Evolutionary conservation across 495 filamentous ascomycete species (phyloP).

Genomic region (Penicillium goetzii): DNA sequence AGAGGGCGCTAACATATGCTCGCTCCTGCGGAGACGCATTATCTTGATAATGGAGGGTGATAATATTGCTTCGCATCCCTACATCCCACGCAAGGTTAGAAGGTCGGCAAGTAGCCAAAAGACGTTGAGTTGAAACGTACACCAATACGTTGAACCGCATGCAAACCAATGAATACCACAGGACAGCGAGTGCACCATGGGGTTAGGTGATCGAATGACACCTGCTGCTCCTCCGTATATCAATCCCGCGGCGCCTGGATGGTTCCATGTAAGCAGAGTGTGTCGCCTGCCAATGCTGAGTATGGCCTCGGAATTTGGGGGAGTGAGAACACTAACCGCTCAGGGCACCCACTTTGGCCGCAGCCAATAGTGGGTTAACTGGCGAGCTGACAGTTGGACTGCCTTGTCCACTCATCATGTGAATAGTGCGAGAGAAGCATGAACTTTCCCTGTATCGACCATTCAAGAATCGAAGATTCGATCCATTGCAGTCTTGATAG

Average conservation of each 20-base stretch:
- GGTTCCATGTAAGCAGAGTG: slow-evolving; percentile 1
- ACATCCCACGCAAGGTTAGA: slow-evolving; percentile 16
- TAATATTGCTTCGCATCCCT: slow-evolving; percentile 49
- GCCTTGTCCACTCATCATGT: slow-evolving; percentile 39
- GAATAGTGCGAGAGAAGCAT: slow-evolving; percentile 17
- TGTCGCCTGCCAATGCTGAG: not conserved
- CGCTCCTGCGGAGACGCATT: slow-evolving; percentile 56
- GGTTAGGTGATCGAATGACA: slow-evolving; percentile 66
- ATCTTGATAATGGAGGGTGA: slow-evolving; percentile 49
- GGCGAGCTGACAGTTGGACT: slow-evolving; percentile 20
- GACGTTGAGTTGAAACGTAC: slow-evolving; percentile 47
- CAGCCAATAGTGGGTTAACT: slow-evolving; percentile 38
- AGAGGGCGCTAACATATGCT: slow-evolving; percentile 65
- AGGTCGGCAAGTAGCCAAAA: slow-evolving; percentile 5
- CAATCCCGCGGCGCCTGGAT: slow-evolving; percentile 68
- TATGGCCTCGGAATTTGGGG: not conserved
- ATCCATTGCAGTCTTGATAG: slow-evolving; percentile 8
- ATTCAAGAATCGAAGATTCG: slow-evolving; percentile 9
- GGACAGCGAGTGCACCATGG: slow-evolving; percentile 69
- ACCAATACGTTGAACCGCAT: slow-evolving; percentile 77
- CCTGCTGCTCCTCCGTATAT: slow-evolving; percentile 70
- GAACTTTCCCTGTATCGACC: slow-evolving; percentile 13
- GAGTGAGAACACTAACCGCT: slow-evolving; percentile 49
- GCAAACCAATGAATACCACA: slow-evolving; percentile 79
- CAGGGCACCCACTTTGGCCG: slow-evolving; percentile 55